Conservation (phyloP, 768 basidiomycete genomes). For the Amylocystis lapponica region DNA sequence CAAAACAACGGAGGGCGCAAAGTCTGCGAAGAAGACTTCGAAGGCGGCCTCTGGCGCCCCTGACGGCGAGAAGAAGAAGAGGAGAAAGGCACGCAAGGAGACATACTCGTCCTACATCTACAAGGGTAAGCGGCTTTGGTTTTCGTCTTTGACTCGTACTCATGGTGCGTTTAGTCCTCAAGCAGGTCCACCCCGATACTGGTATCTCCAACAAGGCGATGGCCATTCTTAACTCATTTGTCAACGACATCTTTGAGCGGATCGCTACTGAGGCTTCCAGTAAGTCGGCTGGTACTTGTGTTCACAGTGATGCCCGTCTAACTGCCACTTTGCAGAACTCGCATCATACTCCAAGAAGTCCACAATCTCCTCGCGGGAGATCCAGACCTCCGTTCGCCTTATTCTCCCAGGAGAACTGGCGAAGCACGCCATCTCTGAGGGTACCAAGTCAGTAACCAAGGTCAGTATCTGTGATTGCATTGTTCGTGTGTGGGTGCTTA, state of each 20-base stretch:
- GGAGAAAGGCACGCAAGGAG: constrained; percentile 85
- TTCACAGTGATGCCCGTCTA: not conserved
- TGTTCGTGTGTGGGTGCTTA: not conserved
- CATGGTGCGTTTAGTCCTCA: constrained; percentile 55
- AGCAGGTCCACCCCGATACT: constrained; percentile 96
- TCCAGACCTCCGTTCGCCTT: constrained; percentile 92
- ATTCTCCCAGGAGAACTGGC: constrained; percentile 97
- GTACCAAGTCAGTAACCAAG: constrained; percentile 73
- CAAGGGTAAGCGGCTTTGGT: constrained; percentile 52
- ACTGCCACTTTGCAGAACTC: constrained; percentile 54
- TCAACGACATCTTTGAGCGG: constrained; percentile 92
- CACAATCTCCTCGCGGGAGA: constrained; percentile 97
- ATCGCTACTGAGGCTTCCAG: constrained; percentile 88
- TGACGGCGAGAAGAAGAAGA: constrained; percentile 70
- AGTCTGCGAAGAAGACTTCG: constrained; percentile 57
- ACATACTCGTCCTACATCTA: constrained; percentile 95
- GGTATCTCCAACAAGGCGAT: constrained; percentile 98
- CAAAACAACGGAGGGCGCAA: constrained; percentile 42
- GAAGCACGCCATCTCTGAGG: constrained; percentile 98
- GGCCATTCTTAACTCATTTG: constrained; percentile 89
- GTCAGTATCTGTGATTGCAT: constrained; percentile 14
- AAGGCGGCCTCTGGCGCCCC: constrained; percentile 48
- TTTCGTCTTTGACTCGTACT: constrained; percentile 3
- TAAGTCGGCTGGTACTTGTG: constrained; percentile 30
- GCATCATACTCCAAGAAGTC: constrained; percentile 99